Evolutionary conservation across 1,139 yeast genomes (phyloP).

Genomic region (Protomyces pachydermus): DNA sequence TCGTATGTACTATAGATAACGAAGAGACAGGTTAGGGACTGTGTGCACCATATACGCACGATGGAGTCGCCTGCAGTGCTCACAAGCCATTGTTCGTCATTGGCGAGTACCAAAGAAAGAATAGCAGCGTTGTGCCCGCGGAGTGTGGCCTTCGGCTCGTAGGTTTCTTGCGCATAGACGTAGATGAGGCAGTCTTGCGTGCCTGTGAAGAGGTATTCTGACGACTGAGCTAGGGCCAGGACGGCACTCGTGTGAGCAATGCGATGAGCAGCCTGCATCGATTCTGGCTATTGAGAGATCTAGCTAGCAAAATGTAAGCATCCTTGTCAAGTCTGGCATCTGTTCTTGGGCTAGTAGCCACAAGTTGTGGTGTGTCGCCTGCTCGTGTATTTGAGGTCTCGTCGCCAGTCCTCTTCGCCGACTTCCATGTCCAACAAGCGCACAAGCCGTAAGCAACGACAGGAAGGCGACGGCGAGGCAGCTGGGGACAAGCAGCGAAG

Average conservation of each 20-base stretch:
- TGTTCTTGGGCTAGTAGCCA: not conserved
- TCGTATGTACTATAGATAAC: conserved; percentile 79
- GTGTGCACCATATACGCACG: conserved; percentile 74
- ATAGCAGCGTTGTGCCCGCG: conserved; percentile 69
- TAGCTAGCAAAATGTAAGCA: too few relatives aligned
- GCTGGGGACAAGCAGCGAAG: not conserved
- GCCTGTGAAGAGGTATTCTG: conserved; percentile 73
- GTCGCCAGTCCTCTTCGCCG: not conserved
- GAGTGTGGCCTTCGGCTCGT: conserved; percentile 47
- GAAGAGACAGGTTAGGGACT: conserved; percentile 44
- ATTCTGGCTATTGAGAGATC: too few relatives aligned
- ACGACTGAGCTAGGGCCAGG: conserved; percentile 67
- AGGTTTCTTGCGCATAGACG: conserved; percentile 54
- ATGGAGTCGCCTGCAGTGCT: conserved; percentile 89
- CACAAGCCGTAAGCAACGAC: not conserved
- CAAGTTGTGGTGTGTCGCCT: not conserved
- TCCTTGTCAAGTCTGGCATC: too few relatives aligned
- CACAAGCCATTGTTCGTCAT: conserved; percentile 59
- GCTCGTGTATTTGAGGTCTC: not conserved
- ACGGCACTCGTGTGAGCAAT: conserved; percentile 36
- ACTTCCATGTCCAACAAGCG: not conserved
- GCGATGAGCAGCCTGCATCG: conserved; percentile 16
- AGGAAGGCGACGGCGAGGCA: not conserved
- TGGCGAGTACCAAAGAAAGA: conserved; percentile 57
- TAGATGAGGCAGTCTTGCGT: conserved; percentile 82